Base-by-base conservation (phyloP, 805 yeast species). In the Candida coleopterorum region DNA sequence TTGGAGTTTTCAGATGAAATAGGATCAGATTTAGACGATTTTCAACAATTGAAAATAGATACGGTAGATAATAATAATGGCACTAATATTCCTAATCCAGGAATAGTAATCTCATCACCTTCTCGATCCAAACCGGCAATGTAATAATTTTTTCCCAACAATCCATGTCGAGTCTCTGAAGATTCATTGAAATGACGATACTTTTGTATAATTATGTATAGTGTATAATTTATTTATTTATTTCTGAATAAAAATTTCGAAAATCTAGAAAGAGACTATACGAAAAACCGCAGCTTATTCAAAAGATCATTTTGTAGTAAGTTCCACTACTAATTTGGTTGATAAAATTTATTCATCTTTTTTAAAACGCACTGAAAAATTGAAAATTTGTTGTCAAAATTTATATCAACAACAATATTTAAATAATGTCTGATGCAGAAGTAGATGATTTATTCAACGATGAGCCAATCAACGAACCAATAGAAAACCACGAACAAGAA, bases 1-100 rank as follows among this genome's bases (percentile, higher is more conserved):
- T 60, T 64, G 22, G 62, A 51, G 26, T 44, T 54, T 11, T 49
- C 58, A 15, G 64, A 60, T 40, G 55, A 49, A 29, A 29, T 34
- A 8, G 31, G 38, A 9, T 37, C 44, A 9, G 46, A 40, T 23
- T 21, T 16, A 18, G 28, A 21, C 25, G 16, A 25, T 9, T 10
- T 42, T 25, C 31, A 33, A 18, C 34, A 34, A 12, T 25, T 35
- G 15, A 30, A 29, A 32, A 14, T 21, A 22, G n/a, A n/a, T n/a
- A n/a, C n/a, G n/a, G n/a, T n/a, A n/a, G n/a, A n/a, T n/a, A n/a
- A n/a, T n/a, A n/a, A n/a, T n/a, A n/a, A n/a, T n/a, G n/a, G n/a
- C n/a, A n/a, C n/a, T n/a, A n/a, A n/a, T n/a, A 15, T 5, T 5
- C 17, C 17, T 3, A 29, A 29, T 29, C 32, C 32, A 4, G 25